A percentile compares a stretch with the other conserved stretches of the same genome.
phyloP scores from a whole-genome alignment of 257 asterid species.

The Solanum dulcamara region DNA sequence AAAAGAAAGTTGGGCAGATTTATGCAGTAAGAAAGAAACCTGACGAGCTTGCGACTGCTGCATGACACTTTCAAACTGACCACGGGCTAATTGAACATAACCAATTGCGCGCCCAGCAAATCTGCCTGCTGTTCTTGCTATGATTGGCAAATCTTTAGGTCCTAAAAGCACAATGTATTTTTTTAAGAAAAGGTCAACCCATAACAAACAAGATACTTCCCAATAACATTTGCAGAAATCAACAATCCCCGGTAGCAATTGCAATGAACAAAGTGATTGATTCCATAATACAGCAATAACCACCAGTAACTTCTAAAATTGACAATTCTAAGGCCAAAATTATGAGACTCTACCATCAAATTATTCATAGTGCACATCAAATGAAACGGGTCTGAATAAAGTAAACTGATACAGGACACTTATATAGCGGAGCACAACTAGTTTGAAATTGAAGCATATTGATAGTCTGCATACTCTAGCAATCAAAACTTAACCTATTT shows the following conservation, averaged over 20 bases:
- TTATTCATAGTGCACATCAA: background rate
- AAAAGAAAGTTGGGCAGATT: background rate
- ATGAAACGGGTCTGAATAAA: background rate
- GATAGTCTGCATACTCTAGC: background rate
- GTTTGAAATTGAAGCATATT: background rate
- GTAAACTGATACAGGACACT: background rate
- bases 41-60: conserved; percentile 81
- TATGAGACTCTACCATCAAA: background rate
- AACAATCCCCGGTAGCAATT: background rate
- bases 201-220: background rate
- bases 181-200: background rate
- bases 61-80: conserved; percentile 70
- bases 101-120: conserved; percentile 77
- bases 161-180: conserved; percentile 21
- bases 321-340: background rate
- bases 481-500: background rate
- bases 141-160: conserved; percentile 70
- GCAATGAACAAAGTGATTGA: background rate
- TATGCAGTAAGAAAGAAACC: conserved; percentile 23
- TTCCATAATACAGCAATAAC: background rate
- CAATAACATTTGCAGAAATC: background rate
- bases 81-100: conserved; percentile 81
- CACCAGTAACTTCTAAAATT: background rate
- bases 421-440: background rate
- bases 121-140: conserved; percentile 77